Evolutionary conservation across 2,329 filamentous ascomycete species (phyloP).

Genomic region (Aspergillus flavus): DNA sequence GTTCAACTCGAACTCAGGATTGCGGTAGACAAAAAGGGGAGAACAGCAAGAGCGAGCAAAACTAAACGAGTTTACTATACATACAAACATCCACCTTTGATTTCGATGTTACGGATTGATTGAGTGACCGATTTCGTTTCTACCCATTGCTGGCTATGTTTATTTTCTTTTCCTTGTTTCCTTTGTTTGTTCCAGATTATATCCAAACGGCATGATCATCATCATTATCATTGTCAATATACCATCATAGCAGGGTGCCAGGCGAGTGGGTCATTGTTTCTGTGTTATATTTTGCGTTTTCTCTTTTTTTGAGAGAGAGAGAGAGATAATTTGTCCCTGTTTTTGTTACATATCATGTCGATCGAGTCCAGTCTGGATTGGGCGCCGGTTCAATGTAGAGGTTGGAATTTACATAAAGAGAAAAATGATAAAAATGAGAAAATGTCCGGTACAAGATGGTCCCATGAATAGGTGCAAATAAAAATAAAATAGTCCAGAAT

Average conservation of each 20-base stretch:
- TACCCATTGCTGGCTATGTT: conserved; percentile 13
- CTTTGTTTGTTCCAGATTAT: conserved; percentile 20
- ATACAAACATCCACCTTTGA: neutral
- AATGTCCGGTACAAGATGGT: neutral
- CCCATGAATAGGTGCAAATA: neutral
- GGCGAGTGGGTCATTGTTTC: conserved; percentile 28
- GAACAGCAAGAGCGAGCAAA: conserved; percentile 13
- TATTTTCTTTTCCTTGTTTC: neutral
- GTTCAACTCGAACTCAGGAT: neutral
- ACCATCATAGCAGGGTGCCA: conserved; percentile 34
- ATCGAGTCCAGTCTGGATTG: conserved; percentile 17
- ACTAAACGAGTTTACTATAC: conserved; percentile 11
- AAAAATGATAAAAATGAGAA: conserved; percentile 12
- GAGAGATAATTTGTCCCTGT: conserved; percentile 13
- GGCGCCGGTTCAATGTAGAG: conserved; percentile 22
- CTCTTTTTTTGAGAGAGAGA: conserved; percentile 8
- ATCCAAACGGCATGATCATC: conserved; percentile 23
- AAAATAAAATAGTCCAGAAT: neutral
- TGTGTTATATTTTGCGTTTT: conserved; percentile 14
- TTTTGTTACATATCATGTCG: conserved; percentile 22
- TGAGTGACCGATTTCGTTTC: conserved; percentile 6
- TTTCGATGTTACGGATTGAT: neutral
- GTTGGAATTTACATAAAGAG: conserved; percentile 25
- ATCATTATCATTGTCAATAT: conserved; percentile 29
- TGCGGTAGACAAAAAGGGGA: conserved; percentile 6